A percentile compares a stretch with the other conserved stretches of the same genome.
Evolutionary conservation across 768 basidiomycete genomes (phyloP).

Genomic region (Termitomyces sp.): DNA sequence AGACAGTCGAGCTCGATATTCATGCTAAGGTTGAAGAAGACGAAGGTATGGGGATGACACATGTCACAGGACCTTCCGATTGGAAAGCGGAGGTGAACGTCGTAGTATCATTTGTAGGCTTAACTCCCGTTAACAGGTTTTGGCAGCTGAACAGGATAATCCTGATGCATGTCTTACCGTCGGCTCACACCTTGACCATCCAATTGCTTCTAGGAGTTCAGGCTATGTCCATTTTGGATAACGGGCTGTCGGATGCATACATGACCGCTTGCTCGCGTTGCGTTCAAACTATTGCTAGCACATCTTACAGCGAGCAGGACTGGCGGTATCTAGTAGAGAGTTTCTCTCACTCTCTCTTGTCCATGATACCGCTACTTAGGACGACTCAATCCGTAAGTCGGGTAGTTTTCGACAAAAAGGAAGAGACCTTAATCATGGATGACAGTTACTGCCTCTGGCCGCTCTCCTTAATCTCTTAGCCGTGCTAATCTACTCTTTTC

Average conservation of each 20-base stretch:
- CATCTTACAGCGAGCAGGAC: slow-evolving; percentile 22
- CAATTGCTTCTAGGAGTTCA: slow-evolving; percentile 43
- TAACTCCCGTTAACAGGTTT: background rate
- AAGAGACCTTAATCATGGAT: slow-evolving; percentile 11
- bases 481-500: slow-evolving; percentile 39
- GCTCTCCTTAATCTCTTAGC: slow-evolving; percentile 50
- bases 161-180: slow-evolving; percentile 46
- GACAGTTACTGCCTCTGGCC: slow-evolving; percentile 38
- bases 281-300: slow-evolving; percentile 38
- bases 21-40: background rate
- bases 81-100: slow-evolving; percentile 51
- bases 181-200: slow-evolving; percentile 37
- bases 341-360: slow-evolving; percentile 30
- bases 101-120: background rate
- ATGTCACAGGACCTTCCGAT: slow-evolving; percentile 33
- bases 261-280: slow-evolving; percentile 35
- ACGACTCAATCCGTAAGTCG: slow-evolving; percentile 34
- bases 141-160: slow-evolving; percentile 54
- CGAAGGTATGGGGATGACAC: slow-evolving; percentile 19
- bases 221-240: slow-evolving; percentile 16
- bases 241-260: slow-evolving; percentile 27
- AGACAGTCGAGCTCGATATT: background rate
- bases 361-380: slow-evolving; percentile 33
- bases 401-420: background rate
- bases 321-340: slow-evolving; percentile 23